Base-by-base conservation (phyloP, 257 asterid genomes). In the Datura wrightii region DNA sequence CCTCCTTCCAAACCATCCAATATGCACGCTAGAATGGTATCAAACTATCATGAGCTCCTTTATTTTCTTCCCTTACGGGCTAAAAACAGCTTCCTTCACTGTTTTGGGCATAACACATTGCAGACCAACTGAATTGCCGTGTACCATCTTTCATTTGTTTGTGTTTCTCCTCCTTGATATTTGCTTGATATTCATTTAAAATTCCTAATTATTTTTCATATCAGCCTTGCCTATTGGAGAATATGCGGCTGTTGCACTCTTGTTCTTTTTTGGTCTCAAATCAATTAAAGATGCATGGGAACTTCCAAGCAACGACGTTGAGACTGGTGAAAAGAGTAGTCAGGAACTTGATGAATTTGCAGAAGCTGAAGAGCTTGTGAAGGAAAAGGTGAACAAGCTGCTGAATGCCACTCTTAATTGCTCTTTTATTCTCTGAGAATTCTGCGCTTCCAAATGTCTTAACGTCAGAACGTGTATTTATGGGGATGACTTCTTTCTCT, bases 341-440 rank as follows among this genome's bases (percentile, higher is more conserved):
- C 89, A 79, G 60, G 97, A 91, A 80, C 95, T 97, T 60, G 97
- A 92, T 79, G 99, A 97, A 88, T 94, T 85, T 89, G 91, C 85
- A 31, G 99, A 97, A 92, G 99, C 99, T 14, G 99, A 96, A 90
- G 99, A 92, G 91, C 99, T 96, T 87, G 98, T 96, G 62, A 96
- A 94, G 87, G 94, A 93, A 89, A 91, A 94, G 94, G 99, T 94
- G 84, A 44, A 79, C 18, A 37, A 50, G 62, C 63, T 14, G 63
- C 60, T 48, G 81, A 74, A 48, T 48, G 81, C 5, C 63, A 14
- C 82, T 78, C 82, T 7, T 24, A 78, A 74, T 31, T 78, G 14
- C 34, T 78, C 31, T 78, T 14, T 76, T 14, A 14, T 78, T 50
- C 46, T 14, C 82, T 50, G 62, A 52, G 60, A 7, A 52, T 52